These are phyloP conservation scores for Malassezia arunalokei DNA, from an alignment of 1,284 basidiomycete species.

Conservation along the genomic window DNA sequence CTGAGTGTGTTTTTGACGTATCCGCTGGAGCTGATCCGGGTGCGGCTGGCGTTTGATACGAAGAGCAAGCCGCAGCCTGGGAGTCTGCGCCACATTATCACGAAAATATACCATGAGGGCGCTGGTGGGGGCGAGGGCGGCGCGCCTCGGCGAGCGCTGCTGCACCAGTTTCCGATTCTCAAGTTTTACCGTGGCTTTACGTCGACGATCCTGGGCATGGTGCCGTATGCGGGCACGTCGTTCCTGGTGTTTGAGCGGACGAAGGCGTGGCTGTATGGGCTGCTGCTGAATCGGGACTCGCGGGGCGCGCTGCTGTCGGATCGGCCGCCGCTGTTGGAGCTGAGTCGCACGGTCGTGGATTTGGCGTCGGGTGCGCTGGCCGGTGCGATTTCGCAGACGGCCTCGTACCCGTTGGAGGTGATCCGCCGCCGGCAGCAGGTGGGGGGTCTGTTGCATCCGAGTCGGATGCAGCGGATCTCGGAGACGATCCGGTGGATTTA, in stretches of 20 bases:
- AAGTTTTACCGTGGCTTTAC: conserved; percentile 90
- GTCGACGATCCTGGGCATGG: conserved; percentile 53
- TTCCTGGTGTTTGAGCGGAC: conserved; percentile 56
- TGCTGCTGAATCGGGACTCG: conserved; percentile 25
- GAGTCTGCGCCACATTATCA: conserved; percentile 27
- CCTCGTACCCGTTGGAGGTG: conserved; percentile 92
- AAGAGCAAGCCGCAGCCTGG: conserved; percentile 46
- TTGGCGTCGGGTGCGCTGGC: conserved; percentile 78
- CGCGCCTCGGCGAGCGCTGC: conserved; percentile 22
- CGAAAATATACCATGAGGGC: conserved; percentile 40
- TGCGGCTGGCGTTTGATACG: conserved; percentile 84
- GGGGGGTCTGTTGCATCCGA: conserved; percentile 52
- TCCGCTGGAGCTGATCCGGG: conserved; percentile 85
- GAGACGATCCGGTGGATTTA: conserved; percentile 54
- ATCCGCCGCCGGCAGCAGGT: conserved; percentile 90
- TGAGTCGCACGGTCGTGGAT: conserved; percentile 48
- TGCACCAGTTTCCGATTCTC: conserved; percentile 47
- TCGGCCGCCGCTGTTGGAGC: not conserved
- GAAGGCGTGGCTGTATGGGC: conserved; percentile 30
- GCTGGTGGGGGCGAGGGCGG: conserved; percentile 53
- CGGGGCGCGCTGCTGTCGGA: conserved; percentile 2
- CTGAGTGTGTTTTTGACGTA: conserved; percentile 83
- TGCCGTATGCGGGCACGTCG: conserved; percentile 91
- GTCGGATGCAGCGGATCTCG: conserved; percentile 31
- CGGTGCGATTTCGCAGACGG: conserved; percentile 75